phyloP scores from a whole-genome alignment of 2,329 filamentous ascomycete genomes.

The Colletotrichum sp. region DNA sequence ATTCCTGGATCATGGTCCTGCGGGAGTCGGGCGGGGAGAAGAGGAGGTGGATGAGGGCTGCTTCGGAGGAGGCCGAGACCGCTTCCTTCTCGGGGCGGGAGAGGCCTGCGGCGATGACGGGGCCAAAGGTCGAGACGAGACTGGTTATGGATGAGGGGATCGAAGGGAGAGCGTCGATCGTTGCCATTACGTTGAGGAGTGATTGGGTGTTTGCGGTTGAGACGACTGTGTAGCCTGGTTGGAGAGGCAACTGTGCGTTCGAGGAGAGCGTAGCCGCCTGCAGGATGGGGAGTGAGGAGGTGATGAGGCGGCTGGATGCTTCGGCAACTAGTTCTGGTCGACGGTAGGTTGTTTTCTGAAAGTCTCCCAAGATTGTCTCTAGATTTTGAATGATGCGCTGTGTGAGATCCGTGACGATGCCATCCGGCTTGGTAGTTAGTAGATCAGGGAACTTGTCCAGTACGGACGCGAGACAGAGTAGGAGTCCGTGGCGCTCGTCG shows the following conservation, averaged over 20 bases:
- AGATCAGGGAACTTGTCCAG: slow-evolving; percentile 51
- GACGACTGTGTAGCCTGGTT: slow-evolving; percentile 24
- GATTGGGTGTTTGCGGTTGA: slow-evolving; percentile 7
- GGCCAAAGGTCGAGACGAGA: slow-evolving; percentile 30
- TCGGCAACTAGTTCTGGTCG: slow-evolving; percentile 71
- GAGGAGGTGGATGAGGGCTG: slow-evolving; percentile 54
- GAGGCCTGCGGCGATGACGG: slow-evolving; percentile 51
- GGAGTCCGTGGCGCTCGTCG: slow-evolving; percentile 72
- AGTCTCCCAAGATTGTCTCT: slow-evolving; percentile 44
- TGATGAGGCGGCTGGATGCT: slow-evolving; percentile 62
- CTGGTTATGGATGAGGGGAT: slow-evolving; percentile 20
- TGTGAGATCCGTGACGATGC: neutral
- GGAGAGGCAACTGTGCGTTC: neutral
- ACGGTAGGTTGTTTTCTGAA: slow-evolving; percentile 51
- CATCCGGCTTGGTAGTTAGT: slow-evolving; percentile 9
- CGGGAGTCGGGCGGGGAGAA: slow-evolving; percentile 43
- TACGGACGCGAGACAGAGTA: slow-evolving; percentile 66
- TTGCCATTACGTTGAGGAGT: neutral
- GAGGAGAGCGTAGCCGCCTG: slow-evolving; percentile 36
- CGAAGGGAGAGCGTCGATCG: slow-evolving; percentile 4
- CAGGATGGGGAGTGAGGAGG: slow-evolving; percentile 54
- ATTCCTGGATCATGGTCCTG: slow-evolving; percentile 45
- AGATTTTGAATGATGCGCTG: slow-evolving; percentile 24
- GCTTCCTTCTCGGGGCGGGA: slow-evolving; percentile 55
- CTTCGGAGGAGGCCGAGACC: slow-evolving; percentile 53